Evolutionary conservation across 2,329 filamentous ascomycete species (phyloP), one percentile per base, ranked within the genome.

Genomic region (Colletotrichum australisinense): DNA sequence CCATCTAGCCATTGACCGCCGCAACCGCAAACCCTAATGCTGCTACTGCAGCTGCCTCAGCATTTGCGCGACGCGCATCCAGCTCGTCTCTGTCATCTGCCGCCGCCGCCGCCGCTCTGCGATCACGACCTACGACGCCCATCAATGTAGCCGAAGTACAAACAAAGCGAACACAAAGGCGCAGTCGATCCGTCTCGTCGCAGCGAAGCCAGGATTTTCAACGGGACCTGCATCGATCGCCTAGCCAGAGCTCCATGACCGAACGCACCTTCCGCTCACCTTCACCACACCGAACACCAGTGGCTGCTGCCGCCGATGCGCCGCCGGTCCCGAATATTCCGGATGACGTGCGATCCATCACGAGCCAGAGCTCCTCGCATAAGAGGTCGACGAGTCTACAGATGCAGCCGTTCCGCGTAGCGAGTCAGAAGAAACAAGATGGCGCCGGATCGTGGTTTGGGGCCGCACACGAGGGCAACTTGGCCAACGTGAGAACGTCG

Each of bases 251-350:
- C 26, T 98, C 95, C 63, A 97, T 98, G 95, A 93, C 91, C 35
- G 94, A 96, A 81, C 91, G 96, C 71, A 95, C 95, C 1, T 98
- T 98, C 82, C 91, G 95, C 76, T 93, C 93, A 4, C 94, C 88
- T 78, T 26, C 81, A 74, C 86, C 81, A 80, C 86, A 87, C 82
- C 70, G 74, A n/a, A 82, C 82, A 57, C 80, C 82, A 72, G 83
- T 80, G 75, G 81, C 80, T 55, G 77, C 80, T 24, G 81, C 84
- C 16, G 14, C 14, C 63, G 84, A 89, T 77, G 87, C 90, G 65
- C 94, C 95, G 35, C 95, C 95, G 1, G 92, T 98, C 2, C 95
- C 95, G 46, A 87, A 88, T 4, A 87, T 98, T 30, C 94, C 94
- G 3, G 83, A 87, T 52, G 83, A 88, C 67, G 76, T 86, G 55